These are phyloP conservation scores for Cadophora sp. DNA, from an alignment of 2,329 filamentous ascomycete genomes.

Conservation along the genomic window DNA sequence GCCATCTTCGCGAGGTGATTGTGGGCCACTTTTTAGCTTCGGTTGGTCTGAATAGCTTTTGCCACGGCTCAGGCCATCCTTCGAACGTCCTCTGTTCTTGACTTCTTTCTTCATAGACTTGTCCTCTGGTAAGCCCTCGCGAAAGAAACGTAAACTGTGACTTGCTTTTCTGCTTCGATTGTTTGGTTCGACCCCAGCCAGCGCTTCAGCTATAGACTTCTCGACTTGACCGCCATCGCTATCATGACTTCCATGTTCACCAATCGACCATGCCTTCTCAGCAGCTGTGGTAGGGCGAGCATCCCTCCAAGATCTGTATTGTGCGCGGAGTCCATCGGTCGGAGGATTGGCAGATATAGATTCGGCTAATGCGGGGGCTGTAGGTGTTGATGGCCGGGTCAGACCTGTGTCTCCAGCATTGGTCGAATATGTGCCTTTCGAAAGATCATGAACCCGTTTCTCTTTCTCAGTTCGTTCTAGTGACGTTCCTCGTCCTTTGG, in stretches of 20 bases:
- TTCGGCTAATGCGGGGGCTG: conserved; percentile 26
- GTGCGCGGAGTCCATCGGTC: conserved; percentile 41
- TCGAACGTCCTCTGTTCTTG: conserved; percentile 42
- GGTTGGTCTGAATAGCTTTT: conserved; percentile 29
- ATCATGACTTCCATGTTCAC: conserved; percentile 57
- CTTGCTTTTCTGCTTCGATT: conserved; percentile 72
- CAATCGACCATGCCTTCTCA: conserved; percentile 71
- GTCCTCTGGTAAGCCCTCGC: conserved; percentile 67
- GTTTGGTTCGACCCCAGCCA: conserved; percentile 66
- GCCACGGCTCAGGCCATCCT: conserved; percentile 35
- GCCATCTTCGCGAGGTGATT: not conserved
- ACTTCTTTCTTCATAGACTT: conserved; percentile 60
- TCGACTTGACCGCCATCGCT: conserved; percentile 67
- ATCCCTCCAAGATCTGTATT: conserved; percentile 45
- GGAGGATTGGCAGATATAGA: conserved; percentile 40
- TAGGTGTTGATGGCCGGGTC: conserved; percentile 36
- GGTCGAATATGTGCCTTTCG: conserved; percentile 39
- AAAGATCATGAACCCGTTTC: conserved; percentile 44
- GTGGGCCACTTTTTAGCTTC: conserved; percentile 5
- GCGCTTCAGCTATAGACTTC: conserved; percentile 67
- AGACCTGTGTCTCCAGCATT: conserved; percentile 47
- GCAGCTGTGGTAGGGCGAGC: conserved; percentile 39
- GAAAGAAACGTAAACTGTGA: conserved; percentile 71
- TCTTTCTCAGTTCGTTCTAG: conserved; percentile 53
- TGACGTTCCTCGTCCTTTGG: conserved; percentile 47